A percentile compares a stretch with the other conserved stretches of the same genome.
Evolutionary conservation across 768 basidiomycete genomes (phyloP).

Genomic region (Cystofilobasidium ferigula): DNA sequence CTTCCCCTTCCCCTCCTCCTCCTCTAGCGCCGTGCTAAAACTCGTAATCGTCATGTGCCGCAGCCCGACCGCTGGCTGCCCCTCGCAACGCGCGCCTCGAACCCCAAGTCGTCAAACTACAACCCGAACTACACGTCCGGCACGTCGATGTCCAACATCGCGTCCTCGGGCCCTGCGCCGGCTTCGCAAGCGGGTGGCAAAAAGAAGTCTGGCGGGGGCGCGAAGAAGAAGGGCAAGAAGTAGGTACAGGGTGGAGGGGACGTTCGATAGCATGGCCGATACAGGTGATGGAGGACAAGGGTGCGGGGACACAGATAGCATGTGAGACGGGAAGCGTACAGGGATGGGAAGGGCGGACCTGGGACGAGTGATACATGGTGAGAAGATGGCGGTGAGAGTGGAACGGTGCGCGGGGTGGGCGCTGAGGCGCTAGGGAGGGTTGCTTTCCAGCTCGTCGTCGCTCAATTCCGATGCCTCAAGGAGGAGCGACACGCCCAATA

Average conservation of each 20-base stretch:
- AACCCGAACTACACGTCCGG: slow-evolving; percentile 16
- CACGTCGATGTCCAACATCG: slow-evolving; percentile 8
- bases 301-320: neutral
- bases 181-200: neutral
- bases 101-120: slow-evolving; percentile 16
- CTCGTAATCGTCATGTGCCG: neutral
- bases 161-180: neutral
- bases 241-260: slow-evolving; percentile 28
- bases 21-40: neutral
- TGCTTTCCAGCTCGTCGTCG: no score
- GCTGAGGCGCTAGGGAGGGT: no score
- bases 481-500: no score
- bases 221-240: slow-evolving; percentile 29
- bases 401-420: no score
- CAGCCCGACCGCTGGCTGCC: slow-evolving; percentile 40
- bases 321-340: neutral
- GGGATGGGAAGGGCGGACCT: no score
- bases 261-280: neutral
- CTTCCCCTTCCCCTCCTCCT: neutral
- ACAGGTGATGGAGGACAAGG: neutral
- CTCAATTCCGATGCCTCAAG: no score
- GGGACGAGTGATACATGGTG: neutral
- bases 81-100: slow-evolving; percentile 32
- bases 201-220: slow-evolving; percentile 31
- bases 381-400: no score